Evolutionary conservation across 768 basidiomycete species (phyloP).

Genomic region (Leccinum olivaceopallidum): DNA sequence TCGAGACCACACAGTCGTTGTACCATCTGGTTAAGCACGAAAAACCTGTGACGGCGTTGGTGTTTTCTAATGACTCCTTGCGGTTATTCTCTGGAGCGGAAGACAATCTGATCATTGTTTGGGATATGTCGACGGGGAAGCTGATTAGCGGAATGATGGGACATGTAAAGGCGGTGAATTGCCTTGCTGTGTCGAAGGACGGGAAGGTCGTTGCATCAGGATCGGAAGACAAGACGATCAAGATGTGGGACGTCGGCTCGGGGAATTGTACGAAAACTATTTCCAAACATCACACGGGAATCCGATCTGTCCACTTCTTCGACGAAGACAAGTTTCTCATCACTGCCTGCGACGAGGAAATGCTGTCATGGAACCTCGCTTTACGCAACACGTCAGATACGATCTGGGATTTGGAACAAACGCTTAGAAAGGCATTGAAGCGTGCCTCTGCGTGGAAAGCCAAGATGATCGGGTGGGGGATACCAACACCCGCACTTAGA

Average conservation of each 20-base stretch:
- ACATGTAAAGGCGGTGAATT: constrained; percentile 15
- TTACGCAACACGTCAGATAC: constrained; percentile 3
- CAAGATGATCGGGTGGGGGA: constrained; percentile 6
- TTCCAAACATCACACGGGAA: constrained; percentile 11
- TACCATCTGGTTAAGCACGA: constrained; percentile 17
- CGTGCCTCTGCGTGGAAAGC: constrained; percentile 4
- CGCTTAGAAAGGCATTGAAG: background rate
- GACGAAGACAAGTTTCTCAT: constrained; percentile 13
- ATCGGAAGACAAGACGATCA: constrained; percentile 27
- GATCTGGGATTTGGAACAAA: background rate
- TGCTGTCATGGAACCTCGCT: constrained; percentile 12
- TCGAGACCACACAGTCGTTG: constrained; percentile 13
- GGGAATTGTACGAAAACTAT: constrained; percentile 19
- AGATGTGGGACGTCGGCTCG: constrained; percentile 22
- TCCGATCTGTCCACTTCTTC: constrained; percentile 19
- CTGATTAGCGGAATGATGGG: constrained; percentile 21
- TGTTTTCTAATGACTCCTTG: constrained; percentile 22
- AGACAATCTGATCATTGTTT: constrained; percentile 25
- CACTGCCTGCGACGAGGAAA: constrained; percentile 3
- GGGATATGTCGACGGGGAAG: constrained; percentile 17
- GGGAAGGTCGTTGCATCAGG: constrained; percentile 21
- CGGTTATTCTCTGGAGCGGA: constrained; percentile 25
- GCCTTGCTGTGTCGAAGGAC: constrained; percentile 22
- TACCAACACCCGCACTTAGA: constrained; percentile 1
- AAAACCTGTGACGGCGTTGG: constrained; percentile 19